A percentile compares a stretch with the other conserved stretches of the same genome.
Conservation (phyloP, 768 basidiomycete genomes). For the Russula abietina region DNA sequence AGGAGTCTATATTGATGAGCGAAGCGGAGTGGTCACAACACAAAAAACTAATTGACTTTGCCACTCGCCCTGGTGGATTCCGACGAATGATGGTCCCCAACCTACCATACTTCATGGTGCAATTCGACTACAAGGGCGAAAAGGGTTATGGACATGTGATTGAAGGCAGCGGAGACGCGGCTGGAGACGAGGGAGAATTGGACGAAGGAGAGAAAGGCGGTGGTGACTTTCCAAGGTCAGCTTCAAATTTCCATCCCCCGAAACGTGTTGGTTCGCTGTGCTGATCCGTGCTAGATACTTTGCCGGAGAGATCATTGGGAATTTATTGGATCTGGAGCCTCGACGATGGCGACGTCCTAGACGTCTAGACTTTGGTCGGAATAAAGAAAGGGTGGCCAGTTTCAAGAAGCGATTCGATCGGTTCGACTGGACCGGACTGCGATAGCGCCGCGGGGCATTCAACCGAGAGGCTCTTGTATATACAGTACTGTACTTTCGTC, state of each 20-base stretch:
- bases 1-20: conserved; percentile 92
- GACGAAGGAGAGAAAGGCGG: conserved; percentile 89
- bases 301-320: conserved; percentile 91
- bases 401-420: conserved; percentile 73
- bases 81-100: conserved; percentile 93
- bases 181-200: conserved; percentile 56
- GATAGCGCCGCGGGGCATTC: background rate
- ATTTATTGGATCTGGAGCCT: conserved; percentile 81
- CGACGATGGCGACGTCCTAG: conserved; percentile 79
- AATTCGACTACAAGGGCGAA: conserved; percentile 96
- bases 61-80: conserved; percentile 85
- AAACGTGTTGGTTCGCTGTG: background rate
- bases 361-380: conserved; percentile 60
- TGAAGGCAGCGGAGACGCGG: conserved; percentile 73
- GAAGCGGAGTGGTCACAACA: conserved; percentile 99
- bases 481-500: background rate
- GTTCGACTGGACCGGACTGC: conserved; percentile 76
- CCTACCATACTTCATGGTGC: conserved; percentile 97
- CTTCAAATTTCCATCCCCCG: background rate
- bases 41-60: conserved; percentile 94
- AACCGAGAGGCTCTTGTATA: background rate
- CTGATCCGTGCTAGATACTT: conserved; percentile 62
- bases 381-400: conserved; percentile 59
- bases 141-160: conserved; percentile 98
- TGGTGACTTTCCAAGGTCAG: conserved; percentile 82